Percentiles rank a stretch among this genome's conserved stretches.
Conservation (phyloP, 305 asterid genomes). For the Fraxinus velutina region DNA sequence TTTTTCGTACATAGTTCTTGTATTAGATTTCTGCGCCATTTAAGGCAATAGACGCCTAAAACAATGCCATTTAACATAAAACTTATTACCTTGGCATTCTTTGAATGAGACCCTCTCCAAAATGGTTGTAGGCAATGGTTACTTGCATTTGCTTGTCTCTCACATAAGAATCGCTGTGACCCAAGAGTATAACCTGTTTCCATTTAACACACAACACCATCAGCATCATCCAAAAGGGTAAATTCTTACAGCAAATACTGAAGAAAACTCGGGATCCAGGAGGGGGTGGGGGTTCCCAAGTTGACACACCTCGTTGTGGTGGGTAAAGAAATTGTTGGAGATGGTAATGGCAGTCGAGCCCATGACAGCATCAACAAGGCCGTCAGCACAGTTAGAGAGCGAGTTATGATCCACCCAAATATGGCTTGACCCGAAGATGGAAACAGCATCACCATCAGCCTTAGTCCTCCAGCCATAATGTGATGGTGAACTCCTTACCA, state of each 20-base stretch:
- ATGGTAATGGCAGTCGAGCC: conserved; percentile 93
- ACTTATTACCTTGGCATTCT: conserved; percentile 88
- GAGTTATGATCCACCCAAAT: conserved; percentile 94
- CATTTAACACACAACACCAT: background rate
- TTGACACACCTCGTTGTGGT: conserved; percentile 78
- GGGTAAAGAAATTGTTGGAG: conserved; percentile 86
- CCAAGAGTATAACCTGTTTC: conserved; percentile 83
- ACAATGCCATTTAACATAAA: background rate
- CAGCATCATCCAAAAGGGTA: background rate
- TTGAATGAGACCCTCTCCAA: conserved; percentile 90
- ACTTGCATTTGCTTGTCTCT: conserved; percentile 89
- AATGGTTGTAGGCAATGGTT: conserved; percentile 90
- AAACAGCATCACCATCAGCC: conserved; percentile 93
- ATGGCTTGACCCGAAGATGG: conserved; percentile 87
- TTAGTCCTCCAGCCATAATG: conserved; percentile 96
- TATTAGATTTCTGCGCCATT: background rate
- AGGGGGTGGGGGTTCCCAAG: background rate
- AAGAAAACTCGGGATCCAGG: background rate
- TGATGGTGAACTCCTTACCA: conserved; percentile 87
- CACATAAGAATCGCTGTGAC: conserved; percentile 82
- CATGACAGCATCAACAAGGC: conserved; percentile 94
- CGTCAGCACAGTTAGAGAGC: conserved; percentile 88
- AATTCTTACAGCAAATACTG: background rate
- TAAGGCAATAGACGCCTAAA: background rate
- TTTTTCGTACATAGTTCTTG: background rate